Base-by-base conservation (phyloP, 441 rosid genomes). In the Gossypium schwendimanii region DNA sequence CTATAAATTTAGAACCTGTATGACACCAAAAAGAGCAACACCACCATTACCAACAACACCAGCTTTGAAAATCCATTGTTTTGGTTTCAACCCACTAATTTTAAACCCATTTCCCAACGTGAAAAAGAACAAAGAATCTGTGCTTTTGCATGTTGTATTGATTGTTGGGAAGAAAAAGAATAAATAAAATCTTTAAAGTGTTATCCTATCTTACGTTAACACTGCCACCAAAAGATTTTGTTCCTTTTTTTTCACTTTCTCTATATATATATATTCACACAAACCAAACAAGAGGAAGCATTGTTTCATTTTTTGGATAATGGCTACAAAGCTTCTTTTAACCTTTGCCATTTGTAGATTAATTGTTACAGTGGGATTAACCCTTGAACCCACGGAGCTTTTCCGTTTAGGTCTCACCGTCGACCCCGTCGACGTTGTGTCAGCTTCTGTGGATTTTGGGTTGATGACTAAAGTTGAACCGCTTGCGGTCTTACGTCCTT, bases 401-500 rank as follows among this genome's bases (percentile, higher is more conserved):
- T 82, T 85, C 81, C 84, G 77, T 1, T 77, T 86, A 2, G 83
- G 83, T 47, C 83, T 94, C 67, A 94, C 85, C 73, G 74, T 80
- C 57, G 85, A 89, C 45, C 87, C 81, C 15, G 39, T 82, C 14
- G 96, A 88, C 75, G 55, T 90, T 47, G 79, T 87, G 72, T 68
- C 86, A 0, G 92, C 89, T 20, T 87, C 96, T 0, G 41, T 65
- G 0, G 98, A 91, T 73, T 94, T 94, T 65, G 98, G 98, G 15
- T 71, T 85, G 84, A 60, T 93, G 24, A 73, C 70, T 20, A 54
- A 77, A 44, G 61, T 79, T 9, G 76, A 88, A 78, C 81, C 91
- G 24, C 80, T 88, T 59, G 98, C 92, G 3, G 91, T 94, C 23
- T 75, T 91, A 36, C 87, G 82, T 65, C 96, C 98, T n/a, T 80